phyloP scores from a whole-genome alignment of 2,329 filamentous ascomycete species.

The Stachybotrys chartarum region DNA sequence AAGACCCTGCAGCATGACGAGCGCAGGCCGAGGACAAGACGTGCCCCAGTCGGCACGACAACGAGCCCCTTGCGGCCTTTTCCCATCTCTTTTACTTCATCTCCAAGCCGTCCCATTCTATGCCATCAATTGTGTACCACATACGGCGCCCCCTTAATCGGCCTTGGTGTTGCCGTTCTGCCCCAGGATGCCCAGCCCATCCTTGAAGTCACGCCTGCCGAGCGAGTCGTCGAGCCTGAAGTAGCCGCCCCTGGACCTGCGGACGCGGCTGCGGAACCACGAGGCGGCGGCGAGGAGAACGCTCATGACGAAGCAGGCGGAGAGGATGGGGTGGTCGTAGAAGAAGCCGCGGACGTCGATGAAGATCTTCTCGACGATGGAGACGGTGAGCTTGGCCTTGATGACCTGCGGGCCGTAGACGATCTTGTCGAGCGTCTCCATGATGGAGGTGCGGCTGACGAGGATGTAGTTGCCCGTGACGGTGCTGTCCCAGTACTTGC shows the following conservation, averaged over 20 bases:
- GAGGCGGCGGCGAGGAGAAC: conserved; percentile 44
- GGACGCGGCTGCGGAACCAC: conserved; percentile 47
- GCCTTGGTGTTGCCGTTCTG: conserved; percentile 27
- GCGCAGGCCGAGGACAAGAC: not conserved
- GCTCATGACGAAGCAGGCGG: conserved; percentile 49
- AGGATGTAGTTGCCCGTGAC: conserved; percentile 85
- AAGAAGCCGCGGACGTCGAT: conserved; percentile 55
- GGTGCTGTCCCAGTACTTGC: conserved; percentile 90
- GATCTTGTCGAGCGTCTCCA: conserved; percentile 75
- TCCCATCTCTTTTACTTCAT: too few relatives aligned
- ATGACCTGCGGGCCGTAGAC: conserved; percentile 63
- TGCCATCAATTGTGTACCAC: too few relatives aligned
- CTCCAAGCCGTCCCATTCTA: not conserved
- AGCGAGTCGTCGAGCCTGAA: conserved; percentile 53
- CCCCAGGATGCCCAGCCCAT: conserved; percentile 49
- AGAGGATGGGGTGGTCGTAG: conserved; percentile 51
- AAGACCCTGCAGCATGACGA: not conserved
- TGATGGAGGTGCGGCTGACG: conserved; percentile 80
- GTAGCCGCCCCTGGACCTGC: conserved; percentile 47
- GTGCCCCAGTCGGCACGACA: too few relatives aligned
- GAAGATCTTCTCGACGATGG: conserved; percentile 63
- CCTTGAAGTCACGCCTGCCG: conserved; percentile 48
- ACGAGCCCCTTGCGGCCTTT: too few relatives aligned
- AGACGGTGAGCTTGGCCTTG: conserved; percentile 70
- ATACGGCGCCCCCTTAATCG: conserved; percentile 14